Evolutionary conservation across 176 grass and related monocot species (phyloP).

Genomic region (Ensete ventricosum): DNA sequence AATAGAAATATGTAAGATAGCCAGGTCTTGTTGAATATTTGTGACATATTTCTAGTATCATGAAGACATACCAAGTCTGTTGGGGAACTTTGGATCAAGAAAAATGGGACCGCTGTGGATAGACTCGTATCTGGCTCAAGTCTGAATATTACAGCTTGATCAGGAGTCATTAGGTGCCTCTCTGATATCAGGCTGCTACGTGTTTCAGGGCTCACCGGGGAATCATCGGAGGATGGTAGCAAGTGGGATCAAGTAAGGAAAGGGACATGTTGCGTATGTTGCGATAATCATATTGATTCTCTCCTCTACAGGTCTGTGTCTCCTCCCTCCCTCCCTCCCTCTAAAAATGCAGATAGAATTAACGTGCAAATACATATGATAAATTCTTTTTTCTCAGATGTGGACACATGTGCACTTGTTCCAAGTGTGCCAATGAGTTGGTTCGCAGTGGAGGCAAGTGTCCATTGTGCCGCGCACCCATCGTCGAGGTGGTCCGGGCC

Average conservation of each 20-base stretch:
- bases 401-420: constrained; percentile 98
- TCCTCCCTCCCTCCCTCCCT: not conserved
- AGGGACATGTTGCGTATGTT: constrained; percentile 83
- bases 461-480: constrained; percentile 85
- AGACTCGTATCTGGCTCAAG: too few relatives aligned
- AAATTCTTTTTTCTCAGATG: constrained; percentile 37
- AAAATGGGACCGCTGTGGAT: too few relatives aligned
- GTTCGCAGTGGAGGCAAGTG: constrained; percentile 72
- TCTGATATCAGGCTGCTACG: too few relatives aligned
- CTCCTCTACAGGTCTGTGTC: constrained; percentile 70
- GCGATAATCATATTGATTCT: constrained; percentile 72
- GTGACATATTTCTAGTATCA: too few relatives aligned
- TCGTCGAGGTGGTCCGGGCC: constrained; percentile 88
- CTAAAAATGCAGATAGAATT: too few relatives aligned
- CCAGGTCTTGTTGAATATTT: too few relatives aligned
- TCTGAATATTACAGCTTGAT: too few relatives aligned
- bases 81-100: too few relatives aligned
- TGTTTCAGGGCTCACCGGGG: constrained; percentile 30
- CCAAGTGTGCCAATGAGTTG: constrained; percentile 86
- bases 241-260: constrained; percentile 85
- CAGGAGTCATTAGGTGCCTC: too few relatives aligned
- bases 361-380: too few relatives aligned
- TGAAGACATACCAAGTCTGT: too few relatives aligned
- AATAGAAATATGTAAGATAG: too few relatives aligned
- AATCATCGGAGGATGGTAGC: constrained; percentile 55